Evolutionary conservation across 108 stramenopile species (phyloP).

Genomic region (Nitzschia sp.): DNA sequence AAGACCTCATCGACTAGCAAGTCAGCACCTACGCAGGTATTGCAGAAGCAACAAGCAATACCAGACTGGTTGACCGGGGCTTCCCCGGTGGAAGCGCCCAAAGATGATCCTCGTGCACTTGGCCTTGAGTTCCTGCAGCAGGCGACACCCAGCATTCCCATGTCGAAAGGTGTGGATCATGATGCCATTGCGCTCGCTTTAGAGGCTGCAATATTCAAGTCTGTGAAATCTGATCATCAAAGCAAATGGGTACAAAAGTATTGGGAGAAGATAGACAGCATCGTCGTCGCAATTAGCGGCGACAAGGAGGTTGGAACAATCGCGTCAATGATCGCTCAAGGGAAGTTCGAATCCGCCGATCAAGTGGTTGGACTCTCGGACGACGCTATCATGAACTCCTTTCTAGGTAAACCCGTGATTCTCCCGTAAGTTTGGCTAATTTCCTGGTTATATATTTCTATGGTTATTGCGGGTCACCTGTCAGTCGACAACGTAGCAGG

Average conservation of each 20-base stretch:
- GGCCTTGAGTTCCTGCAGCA: conserved; percentile 46
- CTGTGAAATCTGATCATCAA: background rate
- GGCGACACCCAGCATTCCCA: conserved; percentile 26
- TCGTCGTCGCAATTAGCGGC: conserved; percentile 30
- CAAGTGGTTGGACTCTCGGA: conserved; percentile 26
- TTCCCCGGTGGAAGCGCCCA: background rate
- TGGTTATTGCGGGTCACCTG: no score
- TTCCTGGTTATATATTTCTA: background rate
- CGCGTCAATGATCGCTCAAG: conserved; percentile 28
- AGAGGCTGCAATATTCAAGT: conserved; percentile 25
- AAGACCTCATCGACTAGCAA: conserved; percentile 1
- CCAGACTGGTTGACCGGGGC: conserved; percentile 13
- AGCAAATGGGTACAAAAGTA: conserved; percentile 13
- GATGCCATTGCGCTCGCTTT: conserved; percentile 22
- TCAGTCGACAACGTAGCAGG: background rate
- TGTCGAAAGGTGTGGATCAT: conserved; percentile 10
- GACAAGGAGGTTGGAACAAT: conserved; percentile 23
- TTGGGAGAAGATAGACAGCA: conserved; percentile 37
- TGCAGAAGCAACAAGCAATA: background rate
- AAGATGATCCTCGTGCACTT: conserved; percentile 27
- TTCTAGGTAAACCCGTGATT: conserved; percentile 12
- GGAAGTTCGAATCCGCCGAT: conserved; percentile 27
- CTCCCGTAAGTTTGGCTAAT: background rate
- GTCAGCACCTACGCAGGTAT: background rate
- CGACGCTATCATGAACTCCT: conserved; percentile 23